These are phyloP conservation scores for Epichloe aotearoae DNA, from an alignment of 2,329 filamentous ascomycete genomes.

Conservation along the genomic window DNA sequence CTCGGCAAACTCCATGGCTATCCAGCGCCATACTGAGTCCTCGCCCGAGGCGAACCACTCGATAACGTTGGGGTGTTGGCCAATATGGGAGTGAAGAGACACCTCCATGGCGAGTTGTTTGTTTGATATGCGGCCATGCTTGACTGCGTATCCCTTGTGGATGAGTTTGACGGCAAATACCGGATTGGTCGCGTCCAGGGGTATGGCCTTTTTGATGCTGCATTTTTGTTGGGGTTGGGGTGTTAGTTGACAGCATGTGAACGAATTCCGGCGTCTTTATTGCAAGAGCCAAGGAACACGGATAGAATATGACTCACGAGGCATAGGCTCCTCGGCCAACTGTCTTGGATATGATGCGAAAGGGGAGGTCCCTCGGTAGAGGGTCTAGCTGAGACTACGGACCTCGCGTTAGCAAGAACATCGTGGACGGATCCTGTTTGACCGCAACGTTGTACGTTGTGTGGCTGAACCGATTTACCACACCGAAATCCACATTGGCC, in stretches of 20 bases:
- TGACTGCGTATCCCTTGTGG: slow-evolving; percentile 88
- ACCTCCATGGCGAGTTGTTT: slow-evolving; percentile 91
- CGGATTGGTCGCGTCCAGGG: slow-evolving; percentile 53
- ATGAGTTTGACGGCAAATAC: slow-evolving; percentile 98
- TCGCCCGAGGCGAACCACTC: slow-evolving; percentile 82
- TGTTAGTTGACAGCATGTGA: too few relatives aligned
- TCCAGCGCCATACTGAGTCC: slow-evolving; percentile 84
- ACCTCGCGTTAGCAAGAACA: slow-evolving; percentile 16
- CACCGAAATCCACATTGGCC: background rate
- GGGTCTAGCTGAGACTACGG: slow-evolving; percentile 74
- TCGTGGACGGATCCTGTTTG: slow-evolving; percentile 24
- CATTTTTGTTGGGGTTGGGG: too few relatives aligned
- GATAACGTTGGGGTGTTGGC: slow-evolving; percentile 85
- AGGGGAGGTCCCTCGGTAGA: slow-evolving; percentile 72
- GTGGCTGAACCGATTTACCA: background rate
- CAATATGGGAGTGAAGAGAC: slow-evolving; percentile 75
- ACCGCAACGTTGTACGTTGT: too few relatives aligned
- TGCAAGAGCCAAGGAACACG: too few relatives aligned
- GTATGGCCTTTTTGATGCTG: slow-evolving; percentile 88
- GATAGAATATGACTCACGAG: slow-evolving; percentile 46
- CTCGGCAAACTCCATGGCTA: slow-evolving; percentile 93
- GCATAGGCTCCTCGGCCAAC: slow-evolving; percentile 96
- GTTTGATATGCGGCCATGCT: slow-evolving; percentile 73
- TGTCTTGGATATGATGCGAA: slow-evolving; percentile 89
- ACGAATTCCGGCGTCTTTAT: too few relatives aligned